phyloP scores from a whole-genome alignment of 768 basidiomycete genomes.

The Phlebiopsis gigantea region DNA sequence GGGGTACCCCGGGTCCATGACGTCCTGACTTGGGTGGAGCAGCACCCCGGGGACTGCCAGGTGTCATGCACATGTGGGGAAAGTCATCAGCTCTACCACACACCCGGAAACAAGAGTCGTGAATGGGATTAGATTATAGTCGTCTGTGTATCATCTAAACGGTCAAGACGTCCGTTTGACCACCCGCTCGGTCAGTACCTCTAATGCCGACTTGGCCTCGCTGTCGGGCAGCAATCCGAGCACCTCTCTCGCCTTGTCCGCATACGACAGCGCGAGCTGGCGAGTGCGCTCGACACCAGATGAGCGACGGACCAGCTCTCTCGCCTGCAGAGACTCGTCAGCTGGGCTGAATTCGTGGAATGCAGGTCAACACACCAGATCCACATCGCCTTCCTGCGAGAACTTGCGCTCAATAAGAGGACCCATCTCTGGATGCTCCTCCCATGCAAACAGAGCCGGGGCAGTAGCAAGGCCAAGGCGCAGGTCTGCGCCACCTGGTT shows the following conservation, averaged over 20 bases:
- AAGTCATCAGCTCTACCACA: background rate
- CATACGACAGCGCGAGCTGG: conserved; percentile 69
- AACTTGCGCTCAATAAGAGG: conserved; percentile 80
- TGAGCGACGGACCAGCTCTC: conserved; percentile 60
- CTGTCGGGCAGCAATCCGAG: conserved; percentile 72
- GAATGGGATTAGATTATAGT: conserved; percentile 7
- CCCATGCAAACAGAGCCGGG: conserved; percentile 81
- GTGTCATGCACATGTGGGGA: background rate
- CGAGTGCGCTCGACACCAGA: conserved; percentile 77
- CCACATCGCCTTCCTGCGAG: conserved; percentile 70
- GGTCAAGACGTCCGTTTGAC: conserved; percentile 40
- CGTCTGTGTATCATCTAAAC: conserved; percentile 10
- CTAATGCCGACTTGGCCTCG: conserved; percentile 73
- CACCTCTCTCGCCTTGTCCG: conserved; percentile 68
- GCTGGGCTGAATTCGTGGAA: background rate
- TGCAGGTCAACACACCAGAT: conserved; percentile 45
- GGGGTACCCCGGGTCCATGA: background rate
- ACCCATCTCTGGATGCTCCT: conserved; percentile 72
- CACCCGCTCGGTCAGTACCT: conserved; percentile 63
- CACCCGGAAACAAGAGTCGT: conserved; percentile 3
- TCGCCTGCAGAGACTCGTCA: conserved; percentile 41
- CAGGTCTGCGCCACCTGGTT: conserved; percentile 73
- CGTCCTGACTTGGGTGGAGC: background rate
- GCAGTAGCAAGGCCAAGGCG: conserved; percentile 71
- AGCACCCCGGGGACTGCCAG: conserved; percentile 1